Evolutionary conservation across 768 basidiomycete species (phyloP).

Genomic region (Porpolomopsis calyptriformis): DNA sequence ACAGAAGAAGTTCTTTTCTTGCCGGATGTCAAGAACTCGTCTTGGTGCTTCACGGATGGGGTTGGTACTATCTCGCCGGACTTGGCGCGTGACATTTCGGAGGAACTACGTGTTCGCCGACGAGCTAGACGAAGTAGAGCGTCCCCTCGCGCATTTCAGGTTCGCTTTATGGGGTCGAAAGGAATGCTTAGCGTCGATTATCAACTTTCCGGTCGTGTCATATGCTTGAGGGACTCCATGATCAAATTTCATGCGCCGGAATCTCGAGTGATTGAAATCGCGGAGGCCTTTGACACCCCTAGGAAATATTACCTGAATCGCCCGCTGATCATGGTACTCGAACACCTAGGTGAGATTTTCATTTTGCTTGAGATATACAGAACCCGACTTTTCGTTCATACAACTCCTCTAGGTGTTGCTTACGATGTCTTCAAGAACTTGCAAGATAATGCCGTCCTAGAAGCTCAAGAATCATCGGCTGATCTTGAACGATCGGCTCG

Average conservation of each 20-base stretch:
- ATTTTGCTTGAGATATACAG: not conserved
- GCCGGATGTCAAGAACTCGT: slow-evolving; percentile 26
- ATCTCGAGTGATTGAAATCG: slow-evolving; percentile 47
- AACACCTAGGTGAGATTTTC: slow-evolving; percentile 27
- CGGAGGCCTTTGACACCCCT: slow-evolving; percentile 51
- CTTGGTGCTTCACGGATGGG: slow-evolving; percentile 58
- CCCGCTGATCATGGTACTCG: slow-evolving; percentile 56
- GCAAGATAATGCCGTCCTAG: slow-evolving; percentile 41
- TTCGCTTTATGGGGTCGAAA: slow-evolving; percentile 56
- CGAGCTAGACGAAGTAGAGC: slow-evolving; percentile 22
- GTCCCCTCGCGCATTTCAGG: slow-evolving; percentile 44
- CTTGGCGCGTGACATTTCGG: slow-evolving; percentile 41
- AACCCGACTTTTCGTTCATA: not conserved
- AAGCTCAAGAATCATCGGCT: slow-evolving; percentile 32
- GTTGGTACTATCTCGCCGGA: slow-evolving; percentile 53
- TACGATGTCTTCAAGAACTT: slow-evolving; percentile 41
- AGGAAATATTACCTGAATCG: slow-evolving; percentile 49
- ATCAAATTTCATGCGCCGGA: slow-evolving; percentile 50
- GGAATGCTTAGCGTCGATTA: slow-evolving; percentile 55
- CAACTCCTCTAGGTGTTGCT: slow-evolving; percentile 30
- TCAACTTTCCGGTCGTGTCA: slow-evolving; percentile 34
- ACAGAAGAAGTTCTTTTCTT: slow-evolving; percentile 36
- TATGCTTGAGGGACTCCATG: slow-evolving; percentile 52
- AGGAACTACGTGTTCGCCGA: slow-evolving; percentile 29
- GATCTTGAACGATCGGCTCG: slow-evolving; percentile 36